A percentile compares a stretch with the other conserved stretches of the same genome.
phyloP scores from a whole-genome alignment of 2,329 filamentous ascomycete genomes.

The Cladosporium sphaerospermum region DNA sequence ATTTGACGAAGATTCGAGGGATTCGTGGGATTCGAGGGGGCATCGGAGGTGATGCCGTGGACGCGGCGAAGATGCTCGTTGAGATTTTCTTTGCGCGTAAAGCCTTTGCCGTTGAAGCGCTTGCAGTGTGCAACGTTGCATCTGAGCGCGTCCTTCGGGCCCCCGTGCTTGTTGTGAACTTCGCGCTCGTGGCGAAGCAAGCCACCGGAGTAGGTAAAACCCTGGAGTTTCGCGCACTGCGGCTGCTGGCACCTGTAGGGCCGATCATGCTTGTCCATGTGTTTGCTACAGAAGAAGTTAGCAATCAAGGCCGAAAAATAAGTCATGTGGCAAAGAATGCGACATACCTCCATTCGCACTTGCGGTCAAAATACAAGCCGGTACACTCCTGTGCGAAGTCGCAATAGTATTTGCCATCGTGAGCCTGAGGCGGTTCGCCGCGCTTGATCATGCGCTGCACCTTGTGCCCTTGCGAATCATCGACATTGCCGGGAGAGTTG shows the following conservation, averaged over 20 bases:
- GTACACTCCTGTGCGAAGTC: conserved; percentile 60
- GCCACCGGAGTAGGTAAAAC: conserved; percentile 92
- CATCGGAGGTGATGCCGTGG: conserved; percentile 42
- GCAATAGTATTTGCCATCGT: conserved; percentile 71
- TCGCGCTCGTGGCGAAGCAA: conserved; percentile 86
- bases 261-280: conserved; percentile 96
- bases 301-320: conserved; percentile 9
- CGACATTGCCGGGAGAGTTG: not conserved
- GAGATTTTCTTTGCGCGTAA: conserved; percentile 88
- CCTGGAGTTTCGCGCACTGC: conserved; percentile 85
- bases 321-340: not conserved
- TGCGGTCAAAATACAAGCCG: conserved; percentile 66
- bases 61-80: conserved; percentile 88
- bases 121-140: conserved; percentile 87
- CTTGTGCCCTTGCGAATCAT: conserved; percentile 6
- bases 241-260: conserved; percentile 79
- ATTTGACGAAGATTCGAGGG: conserved; percentile 4
- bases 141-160: conserved; percentile 78
- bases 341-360: conserved; percentile 90
- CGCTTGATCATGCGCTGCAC: conserved; percentile 23
- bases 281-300: conserved; percentile 58
- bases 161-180: conserved; percentile 84
- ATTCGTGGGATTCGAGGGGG: not conserved
- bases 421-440: conserved; percentile 54
- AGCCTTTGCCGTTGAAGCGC: conserved; percentile 78